These are phyloP conservation scores for Blastocystis sp. DNA, from an alignment of 352 stramenopile species.

Conservation along the genomic window DNA sequence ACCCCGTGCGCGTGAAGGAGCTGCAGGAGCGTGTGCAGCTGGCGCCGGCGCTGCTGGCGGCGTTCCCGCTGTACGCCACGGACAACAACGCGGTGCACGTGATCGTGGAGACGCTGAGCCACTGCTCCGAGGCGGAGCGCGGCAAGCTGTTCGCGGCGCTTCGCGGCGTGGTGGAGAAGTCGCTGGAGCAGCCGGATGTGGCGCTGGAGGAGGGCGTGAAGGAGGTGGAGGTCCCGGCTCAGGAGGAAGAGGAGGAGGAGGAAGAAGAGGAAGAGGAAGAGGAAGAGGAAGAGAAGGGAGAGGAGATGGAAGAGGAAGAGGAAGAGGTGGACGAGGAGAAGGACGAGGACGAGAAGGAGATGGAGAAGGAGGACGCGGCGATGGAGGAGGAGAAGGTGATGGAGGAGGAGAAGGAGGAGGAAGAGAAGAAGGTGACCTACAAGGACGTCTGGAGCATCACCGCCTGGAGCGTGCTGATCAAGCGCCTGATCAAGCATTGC, in stretches of 20 bases:
- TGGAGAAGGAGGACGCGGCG: slow-evolving; percentile 8
- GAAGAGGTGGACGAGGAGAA: slow-evolving; percentile 9
- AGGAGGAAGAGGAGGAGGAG: slow-evolving; percentile 45
- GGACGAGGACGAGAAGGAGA: slow-evolving; percentile 20
- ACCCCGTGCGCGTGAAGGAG: slow-evolving; percentile 36
- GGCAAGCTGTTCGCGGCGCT: not conserved
- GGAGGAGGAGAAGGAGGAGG: not conserved
- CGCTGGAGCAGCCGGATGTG: not conserved
- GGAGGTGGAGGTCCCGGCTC: not conserved
- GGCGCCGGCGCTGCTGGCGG: not conserved
- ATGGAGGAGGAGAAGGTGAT: not conserved
- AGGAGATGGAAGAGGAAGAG: slow-evolving; percentile 17
- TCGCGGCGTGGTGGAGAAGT: slow-evolving; percentile 7
- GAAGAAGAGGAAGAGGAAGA: slow-evolving; percentile 18
- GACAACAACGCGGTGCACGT: slow-evolving; percentile 48
- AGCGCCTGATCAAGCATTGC: slow-evolving; percentile 6
- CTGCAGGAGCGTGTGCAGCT: slow-evolving; percentile 16
- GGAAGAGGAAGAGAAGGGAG: slow-evolving; percentile 46
- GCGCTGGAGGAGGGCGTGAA: not conserved
- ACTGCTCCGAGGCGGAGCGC: not conserved
- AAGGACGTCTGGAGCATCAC: slow-evolving; percentile 7
- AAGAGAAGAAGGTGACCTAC: slow-evolving; percentile 3
- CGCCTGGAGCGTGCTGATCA: not conserved
- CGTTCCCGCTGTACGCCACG: not conserved
- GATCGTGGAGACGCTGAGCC: slow-evolving; percentile 35